Percentiles rank a stretch among this genome's conserved stretches.
These are phyloP conservation scores for Cryoendolithus antarcticus DNA, from an alignment of 2,329 filamentous ascomycete genomes.

Conservation along the genomic window DNA sequence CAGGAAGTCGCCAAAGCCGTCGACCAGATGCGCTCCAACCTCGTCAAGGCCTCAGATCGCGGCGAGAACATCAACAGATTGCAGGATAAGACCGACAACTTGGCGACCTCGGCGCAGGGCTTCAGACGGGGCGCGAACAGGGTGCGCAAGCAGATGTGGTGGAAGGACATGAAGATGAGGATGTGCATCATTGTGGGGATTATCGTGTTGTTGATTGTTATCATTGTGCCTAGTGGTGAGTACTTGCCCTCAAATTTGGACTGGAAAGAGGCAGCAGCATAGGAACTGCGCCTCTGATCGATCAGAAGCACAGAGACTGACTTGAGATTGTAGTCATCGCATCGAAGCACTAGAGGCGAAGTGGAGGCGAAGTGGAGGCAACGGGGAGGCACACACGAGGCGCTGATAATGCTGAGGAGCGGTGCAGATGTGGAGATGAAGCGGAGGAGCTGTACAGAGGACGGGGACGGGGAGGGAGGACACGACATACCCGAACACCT, in stretches of 20 bases:
- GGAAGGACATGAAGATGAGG: slow-evolving; percentile 99
- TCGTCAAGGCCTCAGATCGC: slow-evolving; percentile 91
- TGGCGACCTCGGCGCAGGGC: slow-evolving; percentile 82
- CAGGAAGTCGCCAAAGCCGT: slow-evolving; percentile 98
- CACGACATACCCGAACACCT: too few relatives aligned
- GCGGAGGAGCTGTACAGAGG: too few relatives aligned
- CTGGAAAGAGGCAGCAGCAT: not conserved
- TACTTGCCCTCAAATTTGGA: not conserved
- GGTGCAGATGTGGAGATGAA: too few relatives aligned
- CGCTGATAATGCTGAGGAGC: too few relatives aligned
- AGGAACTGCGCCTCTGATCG: not conserved
- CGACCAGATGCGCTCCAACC: slow-evolving; percentile 91
- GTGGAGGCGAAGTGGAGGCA: not conserved
- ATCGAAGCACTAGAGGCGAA: slow-evolving; percentile 5
- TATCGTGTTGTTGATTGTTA: slow-evolving; percentile 81
- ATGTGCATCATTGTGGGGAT: slow-evolving; percentile 89
- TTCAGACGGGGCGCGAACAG: slow-evolving; percentile 95
- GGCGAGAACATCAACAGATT: slow-evolving; percentile 78
- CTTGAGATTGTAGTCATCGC: slow-evolving; percentile 5
- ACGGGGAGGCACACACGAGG: too few relatives aligned
- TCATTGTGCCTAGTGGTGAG: slow-evolving; percentile 82
- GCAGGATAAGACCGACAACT: slow-evolving; percentile 87
- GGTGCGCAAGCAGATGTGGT: slow-evolving; percentile 94
- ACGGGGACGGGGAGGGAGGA: too few relatives aligned
- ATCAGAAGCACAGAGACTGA: not conserved